A percentile compares a stretch with the other conserved stretches of the same genome.
phyloP scores from a whole-genome alignment of 257 asterid genomes.

The Buddleja alternifolia region DNA sequence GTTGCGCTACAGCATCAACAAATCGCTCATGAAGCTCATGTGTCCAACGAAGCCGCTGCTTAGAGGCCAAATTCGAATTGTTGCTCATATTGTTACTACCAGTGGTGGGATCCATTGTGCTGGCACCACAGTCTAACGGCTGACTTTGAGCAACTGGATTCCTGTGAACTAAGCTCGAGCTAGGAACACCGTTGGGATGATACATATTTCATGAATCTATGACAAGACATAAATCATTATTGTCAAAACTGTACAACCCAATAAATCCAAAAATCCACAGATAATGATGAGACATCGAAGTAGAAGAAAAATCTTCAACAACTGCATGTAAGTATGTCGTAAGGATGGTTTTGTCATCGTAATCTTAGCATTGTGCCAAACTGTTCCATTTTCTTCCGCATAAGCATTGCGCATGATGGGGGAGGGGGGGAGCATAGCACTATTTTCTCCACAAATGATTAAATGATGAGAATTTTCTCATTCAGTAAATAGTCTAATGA shows the following conservation, averaged over 20 bases:
- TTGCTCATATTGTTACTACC: constrained; percentile 55
- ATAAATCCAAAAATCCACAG: background rate
- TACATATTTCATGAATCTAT: constrained; percentile 39
- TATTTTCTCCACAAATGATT: background rate
- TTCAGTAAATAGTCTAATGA: background rate
- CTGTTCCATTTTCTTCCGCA: background rate
- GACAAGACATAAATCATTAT: constrained; percentile 16
- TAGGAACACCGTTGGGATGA: constrained; percentile 33
- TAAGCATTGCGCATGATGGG: background rate
- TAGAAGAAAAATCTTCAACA: background rate
- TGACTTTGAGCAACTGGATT: constrained; percentile 35
- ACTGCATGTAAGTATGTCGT: background rate
- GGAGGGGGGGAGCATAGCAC: background rate
- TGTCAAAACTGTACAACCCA: constrained; percentile 16
- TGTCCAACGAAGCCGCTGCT: constrained; percentile 94
- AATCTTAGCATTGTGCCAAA: constrained; percentile 12
- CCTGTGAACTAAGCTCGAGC: constrained; percentile 41
- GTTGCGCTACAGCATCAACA: constrained; percentile 91
- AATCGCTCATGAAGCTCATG: constrained; percentile 90
- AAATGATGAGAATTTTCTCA: background rate
- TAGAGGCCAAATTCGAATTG: constrained; percentile 72
- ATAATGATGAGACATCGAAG: background rate
- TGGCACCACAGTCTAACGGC: constrained; percentile 37
- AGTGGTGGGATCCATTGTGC: constrained; percentile 59
- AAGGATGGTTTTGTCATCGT: constrained; percentile 4